These are phyloP conservation scores for Purpureocillium lavendulum DNA, from an alignment of 2,329 filamentous ascomycete species.

Conservation along the genomic window DNA sequence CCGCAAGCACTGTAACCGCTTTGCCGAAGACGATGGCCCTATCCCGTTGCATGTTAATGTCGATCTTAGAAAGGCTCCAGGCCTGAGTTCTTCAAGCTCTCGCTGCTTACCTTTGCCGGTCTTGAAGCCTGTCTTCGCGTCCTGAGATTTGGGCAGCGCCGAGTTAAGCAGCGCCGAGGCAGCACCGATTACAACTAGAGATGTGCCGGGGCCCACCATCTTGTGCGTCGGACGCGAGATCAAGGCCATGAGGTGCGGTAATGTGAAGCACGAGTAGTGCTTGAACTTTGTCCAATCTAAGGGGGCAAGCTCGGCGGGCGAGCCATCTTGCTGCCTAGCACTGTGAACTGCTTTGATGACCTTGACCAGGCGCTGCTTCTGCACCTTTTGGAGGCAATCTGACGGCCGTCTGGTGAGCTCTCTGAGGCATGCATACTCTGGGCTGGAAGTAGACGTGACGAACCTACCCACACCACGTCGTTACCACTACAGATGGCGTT, in stretches of 20 bases:
- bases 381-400: constrained; percentile 41
- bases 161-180: constrained; percentile 69
- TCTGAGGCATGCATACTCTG: constrained; percentile 6
- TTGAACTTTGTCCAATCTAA: constrained; percentile 25
- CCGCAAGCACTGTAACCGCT: constrained; percentile 45
- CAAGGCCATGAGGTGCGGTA: constrained; percentile 69
- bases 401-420: neutral
- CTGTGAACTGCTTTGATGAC: constrained; percentile 13
- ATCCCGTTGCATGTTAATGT: constrained; percentile 4
- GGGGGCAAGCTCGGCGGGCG: constrained; percentile 6
- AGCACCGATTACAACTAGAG: constrained; percentile 69
- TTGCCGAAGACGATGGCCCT: constrained; percentile 29
- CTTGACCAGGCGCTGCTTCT: constrained; percentile 16
- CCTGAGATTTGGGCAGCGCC: constrained; percentile 58
- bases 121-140: constrained; percentile 27
- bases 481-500: constrained; percentile 52
- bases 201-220: constrained; percentile 55
- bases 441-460: constrained; percentile 20
- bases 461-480: constrained; percentile 77
- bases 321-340: constrained; percentile 3
- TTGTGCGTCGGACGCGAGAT: constrained; percentile 56
- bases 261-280: constrained; percentile 46
- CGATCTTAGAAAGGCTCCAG: neutral
- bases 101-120: constrained; percentile 27
- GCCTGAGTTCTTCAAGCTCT: too few species aligned